phyloP scores from a whole-genome alignment of 305 asterid species.

The Ajuga reptans region DNA sequence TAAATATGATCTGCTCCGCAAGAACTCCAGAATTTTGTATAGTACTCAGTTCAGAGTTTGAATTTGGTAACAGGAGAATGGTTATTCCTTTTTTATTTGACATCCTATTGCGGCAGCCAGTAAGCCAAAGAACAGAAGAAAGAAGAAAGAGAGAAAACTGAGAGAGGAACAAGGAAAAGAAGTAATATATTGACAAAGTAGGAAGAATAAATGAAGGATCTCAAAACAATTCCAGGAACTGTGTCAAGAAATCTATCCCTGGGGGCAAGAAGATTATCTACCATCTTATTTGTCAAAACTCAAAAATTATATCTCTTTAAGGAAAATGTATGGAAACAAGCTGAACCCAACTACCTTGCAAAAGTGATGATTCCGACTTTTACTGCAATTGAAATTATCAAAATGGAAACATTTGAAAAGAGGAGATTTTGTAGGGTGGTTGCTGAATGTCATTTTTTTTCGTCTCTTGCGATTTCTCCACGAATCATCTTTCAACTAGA shows the following conservation, averaged over 20 bases:
- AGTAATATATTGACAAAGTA: background rate
- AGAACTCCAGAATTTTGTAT: background rate
- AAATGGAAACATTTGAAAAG: no score
- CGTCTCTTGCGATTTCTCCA: background rate
- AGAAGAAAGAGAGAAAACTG: background rate
- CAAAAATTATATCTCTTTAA: background rate
- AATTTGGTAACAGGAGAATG: background rate
- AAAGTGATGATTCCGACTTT: no score
- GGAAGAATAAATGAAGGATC: background rate
- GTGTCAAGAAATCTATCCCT: background rate
- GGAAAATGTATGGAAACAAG: no score
- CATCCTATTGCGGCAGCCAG: background rate
- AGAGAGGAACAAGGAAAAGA: no score
- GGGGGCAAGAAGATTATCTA: background rate
- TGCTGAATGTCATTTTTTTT: no score
- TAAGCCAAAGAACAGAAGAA: background rate
- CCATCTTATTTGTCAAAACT: background rate
- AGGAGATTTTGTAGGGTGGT: no score
- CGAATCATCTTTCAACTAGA: background rate
- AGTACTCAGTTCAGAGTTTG: background rate
- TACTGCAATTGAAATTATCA: no score
- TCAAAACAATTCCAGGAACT: background rate
- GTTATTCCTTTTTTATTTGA: background rate
- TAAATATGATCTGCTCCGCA: slow-evolving; percentile 1
- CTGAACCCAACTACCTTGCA: no score